Base-by-base conservation (phyloP, 441 rosid species). In the Gossypium laxum region DNA sequence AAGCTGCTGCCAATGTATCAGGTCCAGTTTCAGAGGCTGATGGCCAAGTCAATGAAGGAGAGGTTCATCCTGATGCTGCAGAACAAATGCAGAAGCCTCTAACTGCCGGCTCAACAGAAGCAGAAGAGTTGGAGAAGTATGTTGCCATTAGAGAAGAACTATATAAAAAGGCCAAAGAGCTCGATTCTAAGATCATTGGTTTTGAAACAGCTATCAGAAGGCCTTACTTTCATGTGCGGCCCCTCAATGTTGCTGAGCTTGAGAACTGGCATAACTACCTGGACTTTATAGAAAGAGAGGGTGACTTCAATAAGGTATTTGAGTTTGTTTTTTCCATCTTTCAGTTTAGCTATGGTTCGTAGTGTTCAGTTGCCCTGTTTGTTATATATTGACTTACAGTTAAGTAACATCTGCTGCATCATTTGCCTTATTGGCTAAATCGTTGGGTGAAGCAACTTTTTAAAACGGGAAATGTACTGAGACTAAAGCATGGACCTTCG, bases 371-470 rank as follows among this genome's bases (percentile, higher is more conserved):
- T 76, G 83, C 79, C 80, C 75, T 77, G 69, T 77, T 76, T 84
- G 82, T 82, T 82, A 85, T 78, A 83, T 67, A 76, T 81, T 88
- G 90, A 83, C 93, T 86, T 80, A 91, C 98, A 89, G 91, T 91
- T 84, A 80, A 89, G 83, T 91, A 88, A 86, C 85, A 86, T 84
- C 88, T 89, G 92, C 97, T 91, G 95, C 95, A 80, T 85, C 93
- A 79, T 91, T 81, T 87, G 88, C 94, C 83, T 86, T 89, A 81
- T 89, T 92, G 97, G 98, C 95, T 91, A 87, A 88, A 85, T 80
- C 90, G 88, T 89, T 92, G 95, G 99, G 86, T 89, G 93, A 92
- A 86, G 97, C 96, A 82, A 88, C 91, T 80, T 89, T 84, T 88
- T 80, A 78, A 86, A 80, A 82, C 92, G 89, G 94, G 88, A 84